These are phyloP conservation scores for Monosporozyma servazzii DNA, from an alignment of 805 yeast genomes.

Conservation along the genomic window DNA sequence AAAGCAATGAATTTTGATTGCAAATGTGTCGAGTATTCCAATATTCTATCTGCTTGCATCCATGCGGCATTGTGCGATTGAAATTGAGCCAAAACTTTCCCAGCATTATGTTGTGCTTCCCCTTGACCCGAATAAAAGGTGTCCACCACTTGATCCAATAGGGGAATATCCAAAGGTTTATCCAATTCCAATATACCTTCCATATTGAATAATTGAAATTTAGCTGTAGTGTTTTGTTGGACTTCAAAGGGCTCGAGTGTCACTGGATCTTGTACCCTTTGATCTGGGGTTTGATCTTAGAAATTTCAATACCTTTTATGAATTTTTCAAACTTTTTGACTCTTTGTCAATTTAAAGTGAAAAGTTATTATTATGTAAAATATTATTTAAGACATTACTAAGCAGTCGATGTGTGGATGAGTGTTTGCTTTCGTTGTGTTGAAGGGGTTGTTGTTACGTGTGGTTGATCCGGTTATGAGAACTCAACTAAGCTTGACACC, in stretches of 20 bases:
- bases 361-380: too few species aligned
- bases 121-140: conserved; percentile 76
- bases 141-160: conserved; percentile 75
- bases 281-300: background rate
- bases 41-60: conserved; percentile 81
- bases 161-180: conserved; percentile 64
- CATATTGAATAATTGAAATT: background rate
- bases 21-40: conserved; percentile 63
- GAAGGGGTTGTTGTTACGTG: too few species aligned
- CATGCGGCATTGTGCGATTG: conserved; percentile 91
- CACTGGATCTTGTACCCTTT: background rate
- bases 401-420: too few species aligned
- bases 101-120: conserved; percentile 54
- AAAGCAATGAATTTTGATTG: conserved; percentile 88
- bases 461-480: too few species aligned
- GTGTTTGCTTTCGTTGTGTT: too few species aligned
- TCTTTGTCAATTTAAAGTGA: too few species aligned
- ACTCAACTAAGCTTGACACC: too few species aligned
- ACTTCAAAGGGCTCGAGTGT: background rate
- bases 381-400: too few species aligned
- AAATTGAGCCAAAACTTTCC: conserved; percentile 60
- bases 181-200: conserved; percentile 78
- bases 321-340: too few species aligned
- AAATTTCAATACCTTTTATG: background rate
- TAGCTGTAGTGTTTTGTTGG: background rate